Evolutionary conservation across 352 stramenopile genomes (phyloP).

Genomic region (Pythium aquatile): DNA sequence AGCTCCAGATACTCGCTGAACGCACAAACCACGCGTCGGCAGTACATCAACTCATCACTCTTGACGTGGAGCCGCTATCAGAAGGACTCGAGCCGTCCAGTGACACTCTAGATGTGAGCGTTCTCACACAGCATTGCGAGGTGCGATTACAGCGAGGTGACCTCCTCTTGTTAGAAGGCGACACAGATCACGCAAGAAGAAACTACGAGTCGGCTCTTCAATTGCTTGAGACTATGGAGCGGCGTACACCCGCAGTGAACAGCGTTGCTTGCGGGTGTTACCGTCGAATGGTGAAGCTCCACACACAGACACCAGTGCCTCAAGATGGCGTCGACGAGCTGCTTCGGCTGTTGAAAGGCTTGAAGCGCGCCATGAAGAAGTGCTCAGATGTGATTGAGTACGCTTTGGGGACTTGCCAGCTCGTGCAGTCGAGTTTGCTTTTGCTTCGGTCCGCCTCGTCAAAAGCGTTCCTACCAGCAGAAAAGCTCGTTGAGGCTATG

Average conservation of each 20-base stretch:
- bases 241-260: slow-evolving; percentile 9
- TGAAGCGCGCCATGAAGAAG: slow-evolving; percentile 40
- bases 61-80: background rate
- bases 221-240: background rate
- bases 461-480: slow-evolving; percentile 37
- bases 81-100: background rate
- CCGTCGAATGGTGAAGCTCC: slow-evolving; percentile 43
- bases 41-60: slow-evolving; percentile 42
- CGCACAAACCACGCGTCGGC: slow-evolving; percentile 45
- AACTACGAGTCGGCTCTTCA: slow-evolving; percentile 9
- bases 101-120: slow-evolving; percentile 4
- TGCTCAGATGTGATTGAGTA: slow-evolving; percentile 46
- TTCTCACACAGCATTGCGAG: slow-evolving; percentile 19
- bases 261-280: slow-evolving; percentile 40
- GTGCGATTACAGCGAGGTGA: slow-evolving; percentile 21
- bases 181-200: background rate
- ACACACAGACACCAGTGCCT: slow-evolving; percentile 25
- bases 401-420: slow-evolving; percentile 45
- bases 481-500: slow-evolving; percentile 33
- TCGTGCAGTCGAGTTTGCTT: slow-evolving; percentile 39
- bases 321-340: slow-evolving; percentile 34
- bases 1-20: slow-evolving; percentile 53
- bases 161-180: slow-evolving; percentile 16
- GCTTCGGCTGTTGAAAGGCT: slow-evolving; percentile 39
- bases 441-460: slow-evolving; percentile 37